Evolutionary conservation across 495 filamentous ascomycete species (phyloP), one percentile per base, ranked within the genome.

Genomic region (Penicillium fimorum): DNA sequence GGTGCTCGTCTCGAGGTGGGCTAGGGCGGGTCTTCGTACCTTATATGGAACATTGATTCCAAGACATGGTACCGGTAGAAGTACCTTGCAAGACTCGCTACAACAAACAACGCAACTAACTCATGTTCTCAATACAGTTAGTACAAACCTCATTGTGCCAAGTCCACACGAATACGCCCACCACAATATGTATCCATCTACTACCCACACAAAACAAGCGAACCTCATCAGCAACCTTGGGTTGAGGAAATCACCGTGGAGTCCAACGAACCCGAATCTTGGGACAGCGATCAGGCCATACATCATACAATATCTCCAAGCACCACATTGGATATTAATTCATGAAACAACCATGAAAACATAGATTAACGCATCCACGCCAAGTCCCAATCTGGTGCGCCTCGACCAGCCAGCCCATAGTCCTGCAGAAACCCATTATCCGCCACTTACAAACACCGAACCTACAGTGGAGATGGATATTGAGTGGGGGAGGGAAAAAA

Each of bases 391-490:
- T 15, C 15, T n/a, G 13, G 10, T 45, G 13, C 24, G n/a, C n/a
- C 12, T 12, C 9, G 11, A 4, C 8, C 42, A 29, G 24, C 24
- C 24, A 46, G 24, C 11, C 29, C 29, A 20, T 9, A 11, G 27
- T 30, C 43, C 22, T 27, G 24, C 13, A 20, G 32, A 29, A 47
- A 33, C n/a, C 29, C 3, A 11, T 27, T 6, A 2, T 17, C 41
- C 10, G 25, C 11, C 25, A 32, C 10, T 27, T 5, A 2, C 0
- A 27, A 11, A 27, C 9, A 6, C 42, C 42, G 22, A 47, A 47
- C 46, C 46, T 32, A 20, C 17, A 47, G 48, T 50, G 48, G 48
- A 50, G 22, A 38, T 20, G 27, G 27, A 33, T 32, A 30, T 18
- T 20, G 12, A 44, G 18, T 17, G 7, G n/a, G 22, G n/a, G 41